These are phyloP conservation scores for Scenedesmus sp. DNA, from an alignment of 163 green algal species.

Conservation along the genomic window DNA sequence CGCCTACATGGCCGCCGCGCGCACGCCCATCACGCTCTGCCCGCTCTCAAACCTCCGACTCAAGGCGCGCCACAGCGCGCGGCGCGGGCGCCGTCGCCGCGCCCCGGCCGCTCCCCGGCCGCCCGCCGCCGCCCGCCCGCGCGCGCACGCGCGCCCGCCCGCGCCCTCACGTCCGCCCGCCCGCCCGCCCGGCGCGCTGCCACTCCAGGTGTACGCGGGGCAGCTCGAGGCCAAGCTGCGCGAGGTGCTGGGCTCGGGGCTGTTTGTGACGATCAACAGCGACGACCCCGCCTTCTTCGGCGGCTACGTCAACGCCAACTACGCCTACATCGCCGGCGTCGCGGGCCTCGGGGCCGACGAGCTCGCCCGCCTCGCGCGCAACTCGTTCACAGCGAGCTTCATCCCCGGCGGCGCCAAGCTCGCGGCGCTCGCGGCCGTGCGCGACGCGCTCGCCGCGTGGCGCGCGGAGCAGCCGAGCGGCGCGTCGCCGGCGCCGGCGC, in stretches of 20 bases:
- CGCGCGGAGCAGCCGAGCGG: constrained; percentile 14
- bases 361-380: constrained; percentile 6
- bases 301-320: constrained; percentile 53
- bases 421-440: constrained; percentile 7
- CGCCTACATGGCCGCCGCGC: constrained; percentile 43
- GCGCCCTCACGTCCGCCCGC: background rate
- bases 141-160: background rate
- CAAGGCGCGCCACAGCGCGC: no score
- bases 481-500: no score
- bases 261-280: constrained; percentile 58
- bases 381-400: constrained; percentile 35
- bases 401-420: constrained; percentile 33
- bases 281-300: constrained; percentile 69
- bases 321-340: constrained; percentile 30
- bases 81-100: no score
- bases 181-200: background rate
- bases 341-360: constrained; percentile 19
- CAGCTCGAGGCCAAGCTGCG: constrained; percentile 39
- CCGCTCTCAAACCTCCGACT: constrained; percentile 71
- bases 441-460: background rate
- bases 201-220: constrained; percentile 51
- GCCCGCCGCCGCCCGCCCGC: no score
- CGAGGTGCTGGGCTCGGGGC: constrained; percentile 40
- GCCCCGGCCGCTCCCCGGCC: no score
- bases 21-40: constrained; percentile 74